Percentiles rank a stretch among this genome's conserved stretches.
Evolutionary conservation across 768 basidiomycete genomes (phyloP).

Genomic region (Paxillus involutus): DNA sequence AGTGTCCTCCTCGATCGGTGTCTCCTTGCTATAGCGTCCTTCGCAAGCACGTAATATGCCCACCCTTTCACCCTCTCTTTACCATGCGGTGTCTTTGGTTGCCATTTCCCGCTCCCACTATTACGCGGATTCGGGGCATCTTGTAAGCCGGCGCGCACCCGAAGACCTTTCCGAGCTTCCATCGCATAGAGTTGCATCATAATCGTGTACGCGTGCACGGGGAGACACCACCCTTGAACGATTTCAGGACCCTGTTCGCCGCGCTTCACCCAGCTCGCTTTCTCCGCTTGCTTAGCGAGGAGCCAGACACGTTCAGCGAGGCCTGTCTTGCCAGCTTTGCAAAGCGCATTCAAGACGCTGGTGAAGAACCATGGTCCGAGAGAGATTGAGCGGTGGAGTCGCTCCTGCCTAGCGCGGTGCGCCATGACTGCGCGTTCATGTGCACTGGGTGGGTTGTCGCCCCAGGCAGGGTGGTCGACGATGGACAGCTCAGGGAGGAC

Average conservation of each 20-base stretch:
- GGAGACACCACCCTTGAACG: slow-evolving; percentile 59
- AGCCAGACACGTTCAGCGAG: slow-evolving; percentile 66
- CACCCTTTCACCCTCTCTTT: slow-evolving; percentile 34
- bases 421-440: slow-evolving; percentile 27
- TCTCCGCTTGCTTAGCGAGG: slow-evolving; percentile 59
- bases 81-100: slow-evolving; percentile 12
- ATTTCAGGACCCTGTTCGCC: slow-evolving; percentile 21
- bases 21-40: slow-evolving; percentile 15
- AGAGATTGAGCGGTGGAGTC: slow-evolving; percentile 40
- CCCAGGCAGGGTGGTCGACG: slow-evolving; percentile 41
- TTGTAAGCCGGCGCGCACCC: slow-evolving; percentile 11
- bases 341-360: slow-evolving; percentile 57
- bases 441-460: slow-evolving; percentile 21
- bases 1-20: slow-evolving; percentile 26
- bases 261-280: slow-evolving; percentile 44
- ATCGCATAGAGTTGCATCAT: slow-evolving; percentile 64
- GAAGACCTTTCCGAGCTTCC: slow-evolving; percentile 37
- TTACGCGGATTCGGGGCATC: background rate
- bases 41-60: slow-evolving; percentile 32
- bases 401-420: slow-evolving; percentile 26
- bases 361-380: slow-evolving; percentile 65
- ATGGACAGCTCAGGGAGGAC: slow-evolving; percentile 55
- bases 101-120: slow-evolving; percentile 15
- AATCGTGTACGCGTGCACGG: slow-evolving; percentile 66
- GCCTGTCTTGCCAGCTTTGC: slow-evolving; percentile 52